Conservation (phyloP, 768 basidiomycete species). For the Trametes sanguinea region DNA sequence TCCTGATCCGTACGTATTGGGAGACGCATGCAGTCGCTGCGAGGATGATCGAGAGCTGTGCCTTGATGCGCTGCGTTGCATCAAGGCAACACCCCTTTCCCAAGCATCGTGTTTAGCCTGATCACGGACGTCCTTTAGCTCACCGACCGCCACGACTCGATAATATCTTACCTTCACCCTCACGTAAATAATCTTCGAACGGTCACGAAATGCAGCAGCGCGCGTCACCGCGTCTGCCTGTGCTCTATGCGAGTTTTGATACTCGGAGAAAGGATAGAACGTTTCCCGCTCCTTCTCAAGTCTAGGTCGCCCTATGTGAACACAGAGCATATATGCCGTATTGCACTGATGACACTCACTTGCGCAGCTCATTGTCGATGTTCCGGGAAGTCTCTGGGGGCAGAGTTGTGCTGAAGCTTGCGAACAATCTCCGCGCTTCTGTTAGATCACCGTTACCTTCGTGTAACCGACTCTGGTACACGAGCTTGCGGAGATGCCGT, state of each 20-base stretch:
- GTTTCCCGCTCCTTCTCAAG: not conserved
- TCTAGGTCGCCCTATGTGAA: not conserved
- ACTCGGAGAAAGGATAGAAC: not conserved
- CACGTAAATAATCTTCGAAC: not conserved
- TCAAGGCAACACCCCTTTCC: not conserved
- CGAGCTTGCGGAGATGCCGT: constrained; percentile 3
- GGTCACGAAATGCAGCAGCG: not conserved
- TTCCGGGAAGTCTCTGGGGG: not conserved
- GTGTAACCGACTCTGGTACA: constrained; percentile 10
- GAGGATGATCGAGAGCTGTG: not conserved
- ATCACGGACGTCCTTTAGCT: not conserved
- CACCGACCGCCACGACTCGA: too few relatives aligned
- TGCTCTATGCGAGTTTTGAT: not conserved
- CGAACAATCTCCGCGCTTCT: constrained; percentile 1
- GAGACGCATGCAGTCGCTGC: not conserved
- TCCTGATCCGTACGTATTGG: not conserved
- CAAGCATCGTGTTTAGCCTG: not conserved
- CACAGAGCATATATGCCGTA: not conserved
- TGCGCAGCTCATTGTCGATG: not conserved
- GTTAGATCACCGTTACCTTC: not conserved
- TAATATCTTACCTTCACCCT: not conserved
- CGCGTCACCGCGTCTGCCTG: not conserved
- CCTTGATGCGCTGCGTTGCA: not conserved
- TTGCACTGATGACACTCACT: not conserved
- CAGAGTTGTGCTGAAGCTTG: not conserved